phyloP scores from a whole-genome alignment of 345 rosid species.

The Cardiospermum halicacabum region DNA sequence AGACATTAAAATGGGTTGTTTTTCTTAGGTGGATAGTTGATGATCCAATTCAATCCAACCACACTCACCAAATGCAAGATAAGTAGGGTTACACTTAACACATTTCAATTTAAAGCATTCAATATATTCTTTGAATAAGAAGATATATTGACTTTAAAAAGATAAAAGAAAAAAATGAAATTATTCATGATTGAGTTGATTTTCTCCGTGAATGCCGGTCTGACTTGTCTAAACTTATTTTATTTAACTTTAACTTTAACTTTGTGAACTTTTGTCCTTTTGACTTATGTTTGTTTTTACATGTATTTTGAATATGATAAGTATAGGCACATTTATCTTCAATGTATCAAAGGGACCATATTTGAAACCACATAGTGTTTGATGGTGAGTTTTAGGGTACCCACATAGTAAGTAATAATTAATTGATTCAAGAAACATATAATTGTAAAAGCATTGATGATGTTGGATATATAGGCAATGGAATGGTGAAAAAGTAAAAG shows the following conservation, averaged over 20 bases:
- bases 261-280: background rate
- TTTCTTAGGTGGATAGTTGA: background rate
- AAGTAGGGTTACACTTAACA: background rate
- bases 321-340: too few species aligned
- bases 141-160: background rate
- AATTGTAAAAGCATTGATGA: slow-evolving; percentile 16
- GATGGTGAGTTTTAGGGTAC: background rate
- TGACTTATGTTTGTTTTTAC: slow-evolving; percentile 6
- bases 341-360: too few species aligned
- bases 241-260: background rate
- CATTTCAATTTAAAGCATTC: background rate
- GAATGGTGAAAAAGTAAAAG: slow-evolving; percentile 1
- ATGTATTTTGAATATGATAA: background rate
- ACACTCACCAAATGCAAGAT: background rate
- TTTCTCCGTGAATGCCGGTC: slow-evolving; percentile 10
- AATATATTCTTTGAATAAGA: background rate
- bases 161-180: background rate
- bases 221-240: background rate
- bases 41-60: too few species aligned
- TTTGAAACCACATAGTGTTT: background rate
- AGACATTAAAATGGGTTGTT: too few species aligned
- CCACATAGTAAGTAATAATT: background rate
- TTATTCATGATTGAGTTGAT: background rate
- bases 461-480: slow-evolving; percentile 19
- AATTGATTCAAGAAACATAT: background rate